phyloP scores from a whole-genome alignment of 345 rosid genomes.

The Iberis pinnata region DNA sequence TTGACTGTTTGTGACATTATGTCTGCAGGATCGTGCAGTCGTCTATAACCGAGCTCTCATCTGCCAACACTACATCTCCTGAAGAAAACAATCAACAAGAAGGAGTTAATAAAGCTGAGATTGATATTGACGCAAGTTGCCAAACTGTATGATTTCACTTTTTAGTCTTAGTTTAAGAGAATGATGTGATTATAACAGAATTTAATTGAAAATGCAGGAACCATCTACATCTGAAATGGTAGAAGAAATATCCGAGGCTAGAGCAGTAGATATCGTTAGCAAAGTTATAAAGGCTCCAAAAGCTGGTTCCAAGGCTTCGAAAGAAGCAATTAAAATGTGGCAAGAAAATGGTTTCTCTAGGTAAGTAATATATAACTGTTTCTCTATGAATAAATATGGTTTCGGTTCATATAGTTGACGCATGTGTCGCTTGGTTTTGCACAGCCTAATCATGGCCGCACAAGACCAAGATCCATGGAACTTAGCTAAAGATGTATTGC shows the following conservation, averaged over 20 bases:
- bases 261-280: slow-evolving; percentile 24
- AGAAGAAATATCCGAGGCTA: slow-evolving; percentile 35
- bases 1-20: not conserved
- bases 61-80: slow-evolving; percentile 15
- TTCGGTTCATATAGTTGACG: not conserved
- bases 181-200: slow-evolving; percentile 13
- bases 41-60: slow-evolving; percentile 52
- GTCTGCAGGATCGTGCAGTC: slow-evolving; percentile 53
- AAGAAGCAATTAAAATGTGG: slow-evolving; percentile 57
- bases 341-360: slow-evolving; percentile 82
- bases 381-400: not conserved
- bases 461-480: slow-evolving; percentile 79
- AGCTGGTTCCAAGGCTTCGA: slow-evolving; percentile 66
- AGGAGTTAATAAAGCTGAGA: slow-evolving; percentile 27
- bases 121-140: slow-evolving; percentile 37
- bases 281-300: slow-evolving; percentile 49
- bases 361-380: slow-evolving; percentile 30
- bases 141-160: not conserved
- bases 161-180: not conserved
- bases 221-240: slow-evolving; percentile 36
- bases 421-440: slow-evolving; percentile 10
- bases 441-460: slow-evolving; percentile 80
- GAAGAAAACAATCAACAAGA: slow-evolving; percentile 21
- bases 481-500: slow-evolving; percentile 57
- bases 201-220: slow-evolving; percentile 34